Conservation (phyloP, 768 basidiomycete genomes). For the Pleurotus platypus region DNA sequence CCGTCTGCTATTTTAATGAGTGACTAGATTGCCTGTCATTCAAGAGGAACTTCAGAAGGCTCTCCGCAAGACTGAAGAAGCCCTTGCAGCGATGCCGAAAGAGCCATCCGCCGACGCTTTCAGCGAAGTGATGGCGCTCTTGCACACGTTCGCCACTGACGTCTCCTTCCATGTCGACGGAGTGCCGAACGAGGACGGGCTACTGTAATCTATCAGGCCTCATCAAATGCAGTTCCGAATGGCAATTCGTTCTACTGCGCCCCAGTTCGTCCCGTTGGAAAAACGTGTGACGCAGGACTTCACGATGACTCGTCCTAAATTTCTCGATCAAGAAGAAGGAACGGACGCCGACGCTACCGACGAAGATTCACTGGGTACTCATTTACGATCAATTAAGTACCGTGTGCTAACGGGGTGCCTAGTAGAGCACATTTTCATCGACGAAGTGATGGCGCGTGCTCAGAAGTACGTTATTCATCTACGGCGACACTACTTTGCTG, state of each 20-base stretch:
- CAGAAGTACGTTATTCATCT: constrained; percentile 34
- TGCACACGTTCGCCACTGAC: constrained; percentile 45
- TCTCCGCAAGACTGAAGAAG: constrained; percentile 33
- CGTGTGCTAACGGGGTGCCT: background rate
- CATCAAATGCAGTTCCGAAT: constrained; percentile 42
- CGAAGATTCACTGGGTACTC: background rate
- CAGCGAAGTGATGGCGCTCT: constrained; percentile 47
- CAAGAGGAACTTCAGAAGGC: constrained; percentile 51
- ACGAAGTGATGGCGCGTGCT: constrained; percentile 48
- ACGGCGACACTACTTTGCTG: background rate
- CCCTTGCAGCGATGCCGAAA: constrained; percentile 34
- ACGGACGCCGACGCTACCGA: constrained; percentile 8
- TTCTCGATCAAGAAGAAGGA: constrained; percentile 38
- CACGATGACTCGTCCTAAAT: constrained; percentile 18
- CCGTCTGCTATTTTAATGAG: too few relatives aligned
- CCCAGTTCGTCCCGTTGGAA: constrained; percentile 53
- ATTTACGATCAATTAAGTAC: background rate
- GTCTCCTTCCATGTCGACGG: constrained; percentile 48
- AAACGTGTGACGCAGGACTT: constrained; percentile 10
- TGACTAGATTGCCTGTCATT: constrained; percentile 43
- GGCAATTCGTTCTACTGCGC: constrained; percentile 50
- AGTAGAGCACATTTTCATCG: constrained; percentile 35
- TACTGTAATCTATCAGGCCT: constrained; percentile 54
- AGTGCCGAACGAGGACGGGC: constrained; percentile 44
- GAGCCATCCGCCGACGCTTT: constrained; percentile 54